Percentiles rank a stretch among this genome's conserved stretches.
Conservation (phyloP, 2,329 filamentous ascomycete genomes). For the Emergomyces pasteurianus region DNA sequence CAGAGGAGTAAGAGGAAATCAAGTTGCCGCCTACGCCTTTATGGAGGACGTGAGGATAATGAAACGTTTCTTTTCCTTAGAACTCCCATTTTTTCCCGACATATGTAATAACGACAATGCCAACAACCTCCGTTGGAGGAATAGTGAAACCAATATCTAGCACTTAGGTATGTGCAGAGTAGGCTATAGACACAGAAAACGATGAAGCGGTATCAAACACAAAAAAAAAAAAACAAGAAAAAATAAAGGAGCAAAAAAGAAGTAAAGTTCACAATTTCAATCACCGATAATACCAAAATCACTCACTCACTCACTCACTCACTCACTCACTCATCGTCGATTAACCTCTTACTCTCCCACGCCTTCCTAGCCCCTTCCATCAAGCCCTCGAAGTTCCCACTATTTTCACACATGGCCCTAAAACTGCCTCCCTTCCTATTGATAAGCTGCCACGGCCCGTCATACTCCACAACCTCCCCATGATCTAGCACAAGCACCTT, state of each 20-base stretch:
- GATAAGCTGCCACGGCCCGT: constrained; percentile 75
- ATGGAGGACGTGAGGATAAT: too few species aligned
- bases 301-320: neutral
- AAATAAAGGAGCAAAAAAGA: neutral
- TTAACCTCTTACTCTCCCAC: constrained; percentile 35
- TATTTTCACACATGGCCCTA: constrained; percentile 57
- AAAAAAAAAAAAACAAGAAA: neutral
- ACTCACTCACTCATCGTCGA: constrained; percentile 29
- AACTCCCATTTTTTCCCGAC: too few species aligned
- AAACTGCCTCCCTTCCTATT: constrained; percentile 56
- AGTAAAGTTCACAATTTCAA: neutral
- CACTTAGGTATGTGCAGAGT: neutral
- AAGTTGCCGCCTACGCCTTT: too few species aligned
- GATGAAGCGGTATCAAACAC: neutral
- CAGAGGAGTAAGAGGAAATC: too few species aligned
- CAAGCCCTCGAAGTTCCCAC: constrained; percentile 49
- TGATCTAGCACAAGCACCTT: constrained; percentile 92
- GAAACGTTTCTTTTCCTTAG: too few species aligned
- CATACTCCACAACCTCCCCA: constrained; percentile 76
- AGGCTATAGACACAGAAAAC: neutral
- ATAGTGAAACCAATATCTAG: neutral
- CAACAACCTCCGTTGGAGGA: too few species aligned
- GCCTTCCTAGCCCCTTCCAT: constrained; percentile 42
- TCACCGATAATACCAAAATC: neutral
- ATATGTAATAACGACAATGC: too few species aligned